Conservation (phyloP, 148 eudicot species). For the Camellia sinensis region DNA sequence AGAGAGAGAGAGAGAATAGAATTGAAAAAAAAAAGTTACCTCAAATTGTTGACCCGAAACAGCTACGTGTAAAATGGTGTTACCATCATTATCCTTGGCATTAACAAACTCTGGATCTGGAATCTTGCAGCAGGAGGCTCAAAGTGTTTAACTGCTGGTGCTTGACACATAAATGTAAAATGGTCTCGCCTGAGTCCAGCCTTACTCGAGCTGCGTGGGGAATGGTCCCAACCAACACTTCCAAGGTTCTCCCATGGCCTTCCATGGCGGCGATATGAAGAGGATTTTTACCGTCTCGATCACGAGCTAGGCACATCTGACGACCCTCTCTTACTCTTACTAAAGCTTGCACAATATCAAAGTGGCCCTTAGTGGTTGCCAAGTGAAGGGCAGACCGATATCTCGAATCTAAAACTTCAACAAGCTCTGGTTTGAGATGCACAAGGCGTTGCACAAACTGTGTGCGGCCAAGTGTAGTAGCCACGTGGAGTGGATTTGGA, state of each 20-base stretch:
- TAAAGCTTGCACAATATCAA: slow-evolving; percentile 21
- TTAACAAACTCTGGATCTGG: slow-evolving; percentile 11
- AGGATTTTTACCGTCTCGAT: slow-evolving; percentile 24
- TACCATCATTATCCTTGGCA: slow-evolving; percentile 20
- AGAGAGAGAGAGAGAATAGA: too few species aligned
- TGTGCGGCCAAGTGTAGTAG: slow-evolving; percentile 31
- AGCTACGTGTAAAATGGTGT: slow-evolving; percentile 22
- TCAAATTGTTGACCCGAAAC: slow-evolving; percentile 11
- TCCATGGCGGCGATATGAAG: slow-evolving; percentile 27
- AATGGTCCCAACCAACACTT: slow-evolving; percentile 1
- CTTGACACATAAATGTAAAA: slow-evolving; percentile 26
- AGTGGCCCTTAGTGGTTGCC: slow-evolving; percentile 31
- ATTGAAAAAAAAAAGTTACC: slow-evolving; percentile 4
- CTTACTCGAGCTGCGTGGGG: slow-evolving; percentile 17
- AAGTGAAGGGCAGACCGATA: slow-evolving; percentile 37
- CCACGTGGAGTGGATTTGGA: slow-evolving; percentile 32
- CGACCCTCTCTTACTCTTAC: neutral
- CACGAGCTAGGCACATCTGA: slow-evolving; percentile 16
- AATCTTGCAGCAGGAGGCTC: neutral
- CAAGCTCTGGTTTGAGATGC: slow-evolving; percentile 29
- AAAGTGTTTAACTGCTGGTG: slow-evolving; percentile 21
- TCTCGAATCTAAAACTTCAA: slow-evolving; percentile 28
- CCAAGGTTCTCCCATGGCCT: slow-evolving; percentile 16
- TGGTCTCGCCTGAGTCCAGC: slow-evolving; percentile 1
- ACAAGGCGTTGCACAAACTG: slow-evolving; percentile 31